Base-by-base conservation (phyloP, 352 stramenopile genomes). In the Phytophthora meadii region DNA sequence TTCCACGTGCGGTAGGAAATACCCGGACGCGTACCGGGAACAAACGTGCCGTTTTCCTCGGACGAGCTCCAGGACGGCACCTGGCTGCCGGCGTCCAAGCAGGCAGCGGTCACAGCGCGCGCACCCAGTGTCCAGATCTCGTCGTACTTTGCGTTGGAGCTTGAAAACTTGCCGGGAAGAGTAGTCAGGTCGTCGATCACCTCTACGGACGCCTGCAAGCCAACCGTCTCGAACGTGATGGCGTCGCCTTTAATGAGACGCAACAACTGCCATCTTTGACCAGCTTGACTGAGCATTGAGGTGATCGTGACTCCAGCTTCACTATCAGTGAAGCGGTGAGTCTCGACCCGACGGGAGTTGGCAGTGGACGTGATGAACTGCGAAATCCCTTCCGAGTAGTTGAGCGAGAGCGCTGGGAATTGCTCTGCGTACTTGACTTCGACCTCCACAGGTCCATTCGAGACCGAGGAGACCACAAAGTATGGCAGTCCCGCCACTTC, bases 381-480 rank as follows among this genome's bases (percentile, higher is more conserved):
- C 46, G 65, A 72, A 12, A 53, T 53, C 1, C 68, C 68, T 30
- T 76, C 68, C 52, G 68, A 72, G 19, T 51, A 69, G 28, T 72
- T 66, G 12, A 51, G 54, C 15, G 56, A 72, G 5, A 72, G 61
- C 15, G 58, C 46, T 11, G 56, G 37, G 27, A 76, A 76, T 42
- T 70, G 68, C 53, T 76, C 68, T 19, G 62, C 59, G 62, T 72
- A 76, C 53, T 76, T 76, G 45, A 76, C 68, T 28, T 76, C 68
- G 52, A 76, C 28, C 19, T 75, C 61, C 24, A 76, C 68, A 8
- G 56, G 62, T 2, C 57, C 68, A 14, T 64, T 57, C 14, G 39
- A 63, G 50, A 76, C 48, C 11, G 45, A 48, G 17, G 52, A 67
- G 17, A 67, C 69, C 11, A 65, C 45, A 28, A 77, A 77, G 50